phyloP scores from a whole-genome alignment of 2,329 filamentous ascomycete species.

The Trichophaea hybrida region DNA sequence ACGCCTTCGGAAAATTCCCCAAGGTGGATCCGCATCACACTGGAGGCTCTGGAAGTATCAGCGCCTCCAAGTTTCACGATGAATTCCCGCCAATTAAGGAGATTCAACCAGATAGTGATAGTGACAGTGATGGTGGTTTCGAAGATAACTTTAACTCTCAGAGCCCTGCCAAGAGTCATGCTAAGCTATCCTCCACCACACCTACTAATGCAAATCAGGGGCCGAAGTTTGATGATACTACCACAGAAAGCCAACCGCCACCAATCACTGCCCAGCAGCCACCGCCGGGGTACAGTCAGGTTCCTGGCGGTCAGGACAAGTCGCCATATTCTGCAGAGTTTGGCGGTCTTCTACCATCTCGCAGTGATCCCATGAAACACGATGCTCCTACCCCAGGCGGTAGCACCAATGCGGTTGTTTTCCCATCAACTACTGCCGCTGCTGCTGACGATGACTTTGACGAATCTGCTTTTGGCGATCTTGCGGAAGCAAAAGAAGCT shows the following conservation, averaged over 20 bases:
- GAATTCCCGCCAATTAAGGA: conserved; percentile 95
- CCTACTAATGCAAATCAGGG: conserved; percentile 32
- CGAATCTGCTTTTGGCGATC: conserved; percentile 54
- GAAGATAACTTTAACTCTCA: conserved; percentile 80
- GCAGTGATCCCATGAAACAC: conserved; percentile 38
- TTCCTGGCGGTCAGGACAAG: conserved; percentile 30
- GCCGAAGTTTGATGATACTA: conserved; percentile 23
- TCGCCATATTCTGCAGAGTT: conserved; percentile 41
- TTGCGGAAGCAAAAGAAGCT: conserved; percentile 69
- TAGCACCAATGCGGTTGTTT: conserved; percentile 26
- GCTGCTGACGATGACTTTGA: conserved; percentile 40
- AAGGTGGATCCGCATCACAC: conserved; percentile 15
- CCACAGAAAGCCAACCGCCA: conserved; percentile 16
- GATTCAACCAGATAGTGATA: conserved; percentile 68
- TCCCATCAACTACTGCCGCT: conserved; percentile 13
- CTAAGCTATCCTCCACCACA: conserved; percentile 27
- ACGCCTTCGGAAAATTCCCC: conserved; percentile 65
- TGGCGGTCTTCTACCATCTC: conserved; percentile 41
- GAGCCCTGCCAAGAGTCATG: conserved; percentile 30
- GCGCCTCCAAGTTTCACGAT: conserved; percentile 44
- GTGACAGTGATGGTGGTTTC: conserved; percentile 72
- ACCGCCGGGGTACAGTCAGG: conserved; percentile 41
- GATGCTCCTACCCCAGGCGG: conserved; percentile 21
- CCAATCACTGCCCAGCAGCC: conserved; percentile 40
- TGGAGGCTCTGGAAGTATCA: conserved; percentile 35